Conservation (phyloP, 257 asterid species). For the Solanum gracilifrons region DNA sequence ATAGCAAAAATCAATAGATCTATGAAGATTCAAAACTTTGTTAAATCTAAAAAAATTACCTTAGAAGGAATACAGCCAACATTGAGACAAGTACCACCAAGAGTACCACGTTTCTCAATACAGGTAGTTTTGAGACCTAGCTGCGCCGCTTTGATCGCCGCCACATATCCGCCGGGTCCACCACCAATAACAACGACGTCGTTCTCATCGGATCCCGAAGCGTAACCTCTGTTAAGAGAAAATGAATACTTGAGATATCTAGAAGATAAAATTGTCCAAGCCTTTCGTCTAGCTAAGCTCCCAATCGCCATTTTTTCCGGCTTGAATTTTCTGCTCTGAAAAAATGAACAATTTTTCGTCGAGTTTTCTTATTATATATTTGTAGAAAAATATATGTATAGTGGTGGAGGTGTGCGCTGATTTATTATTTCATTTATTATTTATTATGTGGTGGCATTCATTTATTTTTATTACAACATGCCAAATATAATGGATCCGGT, state of each 20-base stretch:
- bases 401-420: not conserved
- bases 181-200: conserved; percentile 94
- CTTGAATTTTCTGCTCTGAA: not conserved
- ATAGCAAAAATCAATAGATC: not conserved
- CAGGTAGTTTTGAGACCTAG: conserved; percentile 93
- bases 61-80: conserved; percentile 98
- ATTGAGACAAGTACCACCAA: conserved; percentile 96
- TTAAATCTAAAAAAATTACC: conserved; percentile 19
- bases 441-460: not conserved
- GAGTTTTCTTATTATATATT: not conserved
- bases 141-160: conserved; percentile 97
- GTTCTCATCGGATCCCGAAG: conserved; percentile 34
- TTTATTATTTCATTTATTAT: not conserved
- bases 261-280: not conserved
- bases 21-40: not conserved
- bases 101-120: conserved; percentile 91
- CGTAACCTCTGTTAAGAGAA: conserved; percentile 14
- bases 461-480: not conserved
- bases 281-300: not conserved
- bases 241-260: not conserved
- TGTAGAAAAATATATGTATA: not conserved
- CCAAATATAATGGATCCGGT: not conserved
- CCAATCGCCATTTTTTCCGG: not conserved
- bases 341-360: not conserved
- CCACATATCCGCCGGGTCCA: conserved; percentile 97